Base-by-base conservation (phyloP, 2,329 filamentous ascomycete genomes). In the Rhynchosporium graminicola region DNA sequence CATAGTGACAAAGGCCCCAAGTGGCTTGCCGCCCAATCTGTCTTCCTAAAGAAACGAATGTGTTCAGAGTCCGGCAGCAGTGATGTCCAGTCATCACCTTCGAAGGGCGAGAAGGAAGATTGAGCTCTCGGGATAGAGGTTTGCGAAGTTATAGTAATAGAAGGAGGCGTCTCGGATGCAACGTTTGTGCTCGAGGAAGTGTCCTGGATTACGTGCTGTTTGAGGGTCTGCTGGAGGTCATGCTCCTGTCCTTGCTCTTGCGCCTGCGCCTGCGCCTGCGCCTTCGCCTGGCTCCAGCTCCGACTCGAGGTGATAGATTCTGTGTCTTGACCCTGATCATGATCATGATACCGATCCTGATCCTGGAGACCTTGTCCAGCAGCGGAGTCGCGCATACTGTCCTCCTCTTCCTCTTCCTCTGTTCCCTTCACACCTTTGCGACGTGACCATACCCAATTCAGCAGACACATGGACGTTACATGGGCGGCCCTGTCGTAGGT, bases 1-100 rank as follows among this genome's bases (percentile, higher is more conserved):
- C 69, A 72, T 38, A 29, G 51, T 20, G 58, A 47, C 12, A 70
- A 48, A n/a, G 67, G 65, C 0, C 70, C 70, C 12, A 72, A 48
- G 3, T 28, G 45, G 6, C 57, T 69, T 13, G 62, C 63, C 31
- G 66, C 62, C 70, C 70, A 72, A 56, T 72, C 57, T 4, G 50
- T 63, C 4, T 57, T n/a, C 42, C 43, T 65, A 43, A 72, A 71
- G 26, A 70, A 70, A 4, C 29, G 47, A 1, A 67, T 59, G 64
- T 72, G 68, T 2, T 67, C 62, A 6, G 67, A 62, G 33, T 57
- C 31, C n/a, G 70, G 70, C 4, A 72, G 36, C 26, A 48, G 38
- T 13, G 55, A 55, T 6, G 63, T 33, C 70, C 70, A 72, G 31
- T 68, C 57, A 28, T 65, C 60, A 15, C 28, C 8, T 36, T 61